Percentiles rank a stretch among this genome's conserved stretches.
phyloP scores from a whole-genome alignment of 768 basidiomycete species.

The Lactarius sp. region DNA sequence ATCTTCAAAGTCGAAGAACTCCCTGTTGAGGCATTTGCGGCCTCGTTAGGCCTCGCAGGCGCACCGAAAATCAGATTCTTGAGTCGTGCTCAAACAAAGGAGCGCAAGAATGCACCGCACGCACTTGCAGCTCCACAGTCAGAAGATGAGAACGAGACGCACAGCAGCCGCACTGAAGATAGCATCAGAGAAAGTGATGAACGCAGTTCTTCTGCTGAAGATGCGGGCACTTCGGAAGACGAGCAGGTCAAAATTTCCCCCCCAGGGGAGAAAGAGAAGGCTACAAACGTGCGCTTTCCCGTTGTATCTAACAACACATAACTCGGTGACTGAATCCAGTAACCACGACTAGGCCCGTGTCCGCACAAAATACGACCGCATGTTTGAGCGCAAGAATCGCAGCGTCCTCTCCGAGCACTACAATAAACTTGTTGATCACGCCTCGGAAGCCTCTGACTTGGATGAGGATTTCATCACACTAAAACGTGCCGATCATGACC shows the following conservation, averaged over 20 bases:
- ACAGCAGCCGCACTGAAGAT: constrained; percentile 13
- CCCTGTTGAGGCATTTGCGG: constrained; percentile 79
- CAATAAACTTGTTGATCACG: constrained; percentile 76
- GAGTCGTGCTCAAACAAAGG: constrained; percentile 58
- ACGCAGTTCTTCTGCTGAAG: background rate
- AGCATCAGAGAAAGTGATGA: background rate
- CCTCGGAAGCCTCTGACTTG: constrained; percentile 36
- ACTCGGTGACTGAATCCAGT: background rate
- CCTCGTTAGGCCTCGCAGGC: constrained; percentile 88
- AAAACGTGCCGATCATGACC: constrained; percentile 84
- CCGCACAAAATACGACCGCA: constrained; percentile 93
- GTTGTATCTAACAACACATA: background rate
- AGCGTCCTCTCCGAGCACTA: constrained; percentile 89
- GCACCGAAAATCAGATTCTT: constrained; percentile 94
- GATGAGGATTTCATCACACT: constrained; percentile 90
- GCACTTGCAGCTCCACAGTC: constrained; percentile 37
- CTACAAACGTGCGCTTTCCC: background rate
- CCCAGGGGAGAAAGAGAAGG: constrained; percentile 1
- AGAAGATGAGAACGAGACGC: constrained; percentile 27
- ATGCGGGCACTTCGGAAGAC: background rate
- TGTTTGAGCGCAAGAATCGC: constrained; percentile 97
- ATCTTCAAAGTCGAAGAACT: constrained; percentile 84
- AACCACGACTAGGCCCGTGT: constrained; percentile 35
- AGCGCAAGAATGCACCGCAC: constrained; percentile 69
- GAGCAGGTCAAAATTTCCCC: background rate